Conservation (phyloP, 2,329 filamentous ascomycete genomes). For the Alternaria arbusti region DNA sequence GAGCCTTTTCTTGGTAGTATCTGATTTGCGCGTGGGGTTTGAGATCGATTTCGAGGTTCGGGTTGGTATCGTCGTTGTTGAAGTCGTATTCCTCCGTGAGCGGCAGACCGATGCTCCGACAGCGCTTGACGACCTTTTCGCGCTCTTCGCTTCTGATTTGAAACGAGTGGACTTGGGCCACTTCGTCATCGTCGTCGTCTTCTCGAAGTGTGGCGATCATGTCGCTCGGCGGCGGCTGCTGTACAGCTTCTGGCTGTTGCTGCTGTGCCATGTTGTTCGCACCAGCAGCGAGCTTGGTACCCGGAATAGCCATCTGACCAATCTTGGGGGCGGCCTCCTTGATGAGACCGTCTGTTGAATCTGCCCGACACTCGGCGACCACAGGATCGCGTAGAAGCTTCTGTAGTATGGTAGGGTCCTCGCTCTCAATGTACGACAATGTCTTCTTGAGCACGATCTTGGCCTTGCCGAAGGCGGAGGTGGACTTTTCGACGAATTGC, state of each 20-base stretch:
- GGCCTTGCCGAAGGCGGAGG: slow-evolving; percentile 91
- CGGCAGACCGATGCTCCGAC: slow-evolving; percentile 83
- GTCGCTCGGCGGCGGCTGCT: slow-evolving; percentile 55
- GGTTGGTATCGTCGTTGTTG: slow-evolving; percentile 84
- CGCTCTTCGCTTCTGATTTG: slow-evolving; percentile 84
- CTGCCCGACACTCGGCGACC: slow-evolving; percentile 80
- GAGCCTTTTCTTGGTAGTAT: slow-evolving; percentile 93
- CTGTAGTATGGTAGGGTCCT: slow-evolving; percentile 85
- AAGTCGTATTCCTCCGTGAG: slow-evolving; percentile 98
- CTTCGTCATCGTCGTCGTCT: slow-evolving; percentile 84
- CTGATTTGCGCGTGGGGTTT: slow-evolving; percentile 89
- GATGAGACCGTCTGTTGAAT: slow-evolving; percentile 74
- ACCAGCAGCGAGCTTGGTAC: slow-evolving; percentile 90
- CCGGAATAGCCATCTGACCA: slow-evolving; percentile 87
- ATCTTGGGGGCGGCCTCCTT: slow-evolving; percentile 85
- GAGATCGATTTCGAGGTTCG: slow-evolving; percentile 91
- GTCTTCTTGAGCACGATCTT: slow-evolving; percentile 95
- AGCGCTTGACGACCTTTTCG: slow-evolving; percentile 87
- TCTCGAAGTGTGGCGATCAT: slow-evolving; percentile 70
- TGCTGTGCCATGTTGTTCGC: slow-evolving; percentile 69
- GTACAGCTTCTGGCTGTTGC: slow-evolving; percentile 34
- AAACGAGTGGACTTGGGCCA: slow-evolving; percentile 90
- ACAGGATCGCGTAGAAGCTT: slow-evolving; percentile 82
- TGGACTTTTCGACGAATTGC: slow-evolving; percentile 80
- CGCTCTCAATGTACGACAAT: slow-evolving; percentile 91